These are phyloP conservation scores for Albugo candida DNA, from an alignment of 352 stramenopile genomes.

Conservation along the genomic window DNA sequence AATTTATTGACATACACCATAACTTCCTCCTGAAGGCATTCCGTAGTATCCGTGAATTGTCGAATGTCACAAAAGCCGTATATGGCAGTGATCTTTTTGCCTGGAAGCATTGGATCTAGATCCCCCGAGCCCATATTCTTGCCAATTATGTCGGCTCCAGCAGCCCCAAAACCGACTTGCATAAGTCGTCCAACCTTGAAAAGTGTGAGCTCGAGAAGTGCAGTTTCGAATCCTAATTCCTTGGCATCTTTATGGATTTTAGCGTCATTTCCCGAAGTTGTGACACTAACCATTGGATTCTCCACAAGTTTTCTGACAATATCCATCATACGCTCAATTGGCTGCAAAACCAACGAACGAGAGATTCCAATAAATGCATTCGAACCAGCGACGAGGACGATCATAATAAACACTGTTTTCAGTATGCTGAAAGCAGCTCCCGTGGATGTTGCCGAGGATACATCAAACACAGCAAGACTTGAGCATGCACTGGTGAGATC, in stretches of 20 bases:
- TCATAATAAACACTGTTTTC: constrained; percentile 77
- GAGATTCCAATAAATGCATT: constrained; percentile 71
- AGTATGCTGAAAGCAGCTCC: constrained; percentile 65
- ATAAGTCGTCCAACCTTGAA: constrained; percentile 74
- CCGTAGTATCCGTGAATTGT: constrained; percentile 82
- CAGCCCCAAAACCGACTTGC: constrained; percentile 67
- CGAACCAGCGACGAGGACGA: constrained; percentile 56
- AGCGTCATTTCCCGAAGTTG: constrained; percentile 33
- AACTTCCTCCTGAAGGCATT: constrained; percentile 80
- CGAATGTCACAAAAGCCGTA: constrained; percentile 93
- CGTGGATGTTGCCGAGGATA: constrained; percentile 23
- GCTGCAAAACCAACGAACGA: constrained; percentile 68
- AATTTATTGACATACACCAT: constrained; percentile 88
- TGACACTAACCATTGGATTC: constrained; percentile 74
- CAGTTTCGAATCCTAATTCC: constrained; percentile 61
- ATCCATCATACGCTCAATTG: constrained; percentile 83
- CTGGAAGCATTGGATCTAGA: constrained; percentile 74
- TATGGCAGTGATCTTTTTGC: constrained; percentile 83
- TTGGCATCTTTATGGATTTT: constrained; percentile 57
- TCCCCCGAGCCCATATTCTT: constrained; percentile 79
- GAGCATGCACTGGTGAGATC: constrained; percentile 32
- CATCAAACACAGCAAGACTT: constrained; percentile 73
- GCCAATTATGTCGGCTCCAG: constrained; percentile 64
- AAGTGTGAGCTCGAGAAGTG: constrained; percentile 56
- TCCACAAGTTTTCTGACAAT: constrained; percentile 77